Evolutionary conservation across 768 basidiomycete species (phyloP).

Genomic region (Floccularia luteovirens): DNA sequence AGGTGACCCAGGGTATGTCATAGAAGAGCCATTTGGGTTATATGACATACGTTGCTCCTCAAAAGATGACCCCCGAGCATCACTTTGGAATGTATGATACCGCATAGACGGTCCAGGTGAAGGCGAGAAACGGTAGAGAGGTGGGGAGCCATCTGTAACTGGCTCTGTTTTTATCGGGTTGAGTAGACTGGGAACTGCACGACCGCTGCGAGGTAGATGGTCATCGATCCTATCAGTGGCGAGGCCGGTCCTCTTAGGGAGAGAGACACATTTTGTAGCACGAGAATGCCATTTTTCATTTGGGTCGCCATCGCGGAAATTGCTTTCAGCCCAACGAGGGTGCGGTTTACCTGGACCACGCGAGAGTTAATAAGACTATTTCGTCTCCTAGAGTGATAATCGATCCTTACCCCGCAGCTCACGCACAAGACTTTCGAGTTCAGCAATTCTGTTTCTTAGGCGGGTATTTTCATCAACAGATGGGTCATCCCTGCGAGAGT

Average conservation of each 20-base stretch:
- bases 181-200: slow-evolving; percentile 36
- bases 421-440: slow-evolving; percentile 86
- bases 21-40: slow-evolving; percentile 8
- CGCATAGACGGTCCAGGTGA: slow-evolving; percentile 49
- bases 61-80: slow-evolving; percentile 27
- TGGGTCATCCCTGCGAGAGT: slow-evolving; percentile 67
- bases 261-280: slow-evolving; percentile 57
- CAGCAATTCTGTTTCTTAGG: slow-evolving; percentile 81
- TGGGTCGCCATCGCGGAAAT: slow-evolving; percentile 73
- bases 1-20: slow-evolving; percentile 9
- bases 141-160: slow-evolving; percentile 36
- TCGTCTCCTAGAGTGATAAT: background rate
- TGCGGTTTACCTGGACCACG: slow-evolving; percentile 70
- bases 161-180: slow-evolving; percentile 68
- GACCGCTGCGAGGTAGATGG: slow-evolving; percentile 21
- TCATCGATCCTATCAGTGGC: slow-evolving; percentile 15
- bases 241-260: slow-evolving; percentile 27
- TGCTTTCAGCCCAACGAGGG: slow-evolving; percentile 78
- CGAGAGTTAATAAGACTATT: background rate
- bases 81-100: slow-evolving; percentile 44
- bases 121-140: slow-evolving; percentile 65
- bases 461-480: slow-evolving; percentile 82
- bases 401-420: slow-evolving; percentile 64
- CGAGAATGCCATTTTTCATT: slow-evolving; percentile 85
- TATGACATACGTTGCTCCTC: slow-evolving; percentile 22